A percentile compares a stretch with the other conserved stretches of the same genome.
Evolutionary conservation across 78 protist genomes (phyloP).

Genomic region (Anaeramoeba ignava): DNA sequence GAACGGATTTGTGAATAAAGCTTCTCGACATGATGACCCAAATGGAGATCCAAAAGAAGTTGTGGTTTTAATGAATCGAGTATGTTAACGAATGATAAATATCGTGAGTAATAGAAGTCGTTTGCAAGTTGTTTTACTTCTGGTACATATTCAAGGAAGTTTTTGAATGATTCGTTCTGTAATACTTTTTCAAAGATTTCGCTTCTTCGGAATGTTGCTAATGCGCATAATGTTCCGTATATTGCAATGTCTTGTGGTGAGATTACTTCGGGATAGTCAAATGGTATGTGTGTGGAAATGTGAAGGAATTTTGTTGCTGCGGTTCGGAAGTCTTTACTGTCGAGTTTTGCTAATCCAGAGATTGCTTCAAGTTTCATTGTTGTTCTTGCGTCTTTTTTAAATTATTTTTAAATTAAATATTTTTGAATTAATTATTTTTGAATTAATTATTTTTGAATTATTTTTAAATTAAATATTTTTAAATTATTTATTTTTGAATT

Average conservation of each 20-base stretch:
- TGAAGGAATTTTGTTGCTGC: constrained; percentile 49
- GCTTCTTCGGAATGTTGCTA: constrained; percentile 62
- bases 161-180: constrained; percentile 27
- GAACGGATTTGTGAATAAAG: constrained; percentile 38
- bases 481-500: no score
- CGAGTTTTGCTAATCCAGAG: constrained; percentile 45
- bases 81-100: constrained; percentile 41
- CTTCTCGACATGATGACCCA: constrained; percentile 44
- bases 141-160: constrained; percentile 50
- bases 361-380: constrained; percentile 31
- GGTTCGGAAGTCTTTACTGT: constrained; percentile 20
- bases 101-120: constrained; percentile 37
- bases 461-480: no score
- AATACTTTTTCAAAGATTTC: constrained; percentile 34
- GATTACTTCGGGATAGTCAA: constrained; percentile 15
- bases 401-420: no score
- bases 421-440: no score
- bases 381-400: no score
- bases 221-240: constrained; percentile 64
- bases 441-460: no score
- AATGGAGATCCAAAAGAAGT: constrained; percentile 42
- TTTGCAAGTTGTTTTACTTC: constrained; percentile 38
- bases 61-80: constrained; percentile 29
- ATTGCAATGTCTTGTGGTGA: constrained; percentile 57
- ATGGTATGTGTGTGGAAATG: constrained; percentile 16